A percentile compares a stretch with the other conserved stretches of the same genome.
These are phyloP conservation scores for Suhomyces yuchorum DNA, from an alignment of 1,139 yeast genomes.

Conservation along the genomic window DNA sequence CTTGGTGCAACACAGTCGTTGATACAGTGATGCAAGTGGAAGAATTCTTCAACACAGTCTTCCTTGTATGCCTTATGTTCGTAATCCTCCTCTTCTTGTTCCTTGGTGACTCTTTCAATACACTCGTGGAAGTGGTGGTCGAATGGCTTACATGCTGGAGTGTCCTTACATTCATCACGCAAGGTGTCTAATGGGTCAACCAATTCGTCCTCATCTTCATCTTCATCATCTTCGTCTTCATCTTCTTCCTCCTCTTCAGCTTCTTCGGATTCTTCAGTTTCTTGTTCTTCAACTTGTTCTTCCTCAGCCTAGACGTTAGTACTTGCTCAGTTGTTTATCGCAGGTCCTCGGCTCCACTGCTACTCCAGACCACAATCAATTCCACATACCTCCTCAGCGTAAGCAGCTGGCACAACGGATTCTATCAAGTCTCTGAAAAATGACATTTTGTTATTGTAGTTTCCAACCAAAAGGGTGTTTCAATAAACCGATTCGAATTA, in stretches of 20 bases:
- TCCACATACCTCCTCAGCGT: slow-evolving; percentile 76
- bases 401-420: slow-evolving; percentile 79
- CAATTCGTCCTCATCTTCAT: slow-evolving; percentile 74
- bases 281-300: slow-evolving; percentile 22
- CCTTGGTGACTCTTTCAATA: slow-evolving; percentile 89
- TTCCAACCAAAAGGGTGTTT: slow-evolving; percentile 5
- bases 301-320: slow-evolving; percentile 10
- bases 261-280: slow-evolving; percentile 30
- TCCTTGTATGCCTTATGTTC: slow-evolving; percentile 83
- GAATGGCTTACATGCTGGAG: slow-evolving; percentile 69
- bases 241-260: slow-evolving; percentile 49
- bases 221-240: slow-evolving; percentile 61
- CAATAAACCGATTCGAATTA: slow-evolving; percentile 8
- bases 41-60: slow-evolving; percentile 97
- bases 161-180: slow-evolving; percentile 67
- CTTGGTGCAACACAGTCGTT: slow-evolving; percentile 93
- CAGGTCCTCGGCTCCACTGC: not conserved
- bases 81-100: slow-evolving; percentile 79
- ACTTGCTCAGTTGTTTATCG: not conserved
- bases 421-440: slow-evolving; percentile 80
- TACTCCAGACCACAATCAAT: not conserved
- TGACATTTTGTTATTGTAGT: slow-evolving; percentile 36
- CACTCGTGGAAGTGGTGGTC: slow-evolving; percentile 94
- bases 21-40: slow-evolving; percentile 93
- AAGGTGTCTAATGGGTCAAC: slow-evolving; percentile 69